These are phyloP conservation scores for Citrus maxima DNA, from an alignment of 345 rosid genomes.

Conservation along the genomic window DNA sequence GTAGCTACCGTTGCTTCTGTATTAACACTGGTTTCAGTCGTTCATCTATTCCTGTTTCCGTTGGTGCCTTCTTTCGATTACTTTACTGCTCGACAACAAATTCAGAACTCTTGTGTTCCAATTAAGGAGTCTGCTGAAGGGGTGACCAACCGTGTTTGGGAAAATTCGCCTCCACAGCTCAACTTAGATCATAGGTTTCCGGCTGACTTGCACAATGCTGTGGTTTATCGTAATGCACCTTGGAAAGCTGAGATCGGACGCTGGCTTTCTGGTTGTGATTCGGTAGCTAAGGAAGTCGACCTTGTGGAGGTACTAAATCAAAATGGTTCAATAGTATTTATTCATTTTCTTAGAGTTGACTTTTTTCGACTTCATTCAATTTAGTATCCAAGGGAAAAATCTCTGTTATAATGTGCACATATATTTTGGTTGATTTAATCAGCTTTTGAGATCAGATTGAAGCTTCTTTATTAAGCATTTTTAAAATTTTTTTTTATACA, in stretches of 20 bases:
- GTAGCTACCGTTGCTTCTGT: conserved; percentile 57
- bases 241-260: conserved; percentile 86
- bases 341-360: not conserved
- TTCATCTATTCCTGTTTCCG: conserved; percentile 72
- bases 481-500: not conserved
- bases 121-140: conserved; percentile 42
- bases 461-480: not conserved
- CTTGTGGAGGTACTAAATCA: conserved; percentile 51
- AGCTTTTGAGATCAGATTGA: not conserved
- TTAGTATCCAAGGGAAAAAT: not conserved
- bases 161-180: conserved; percentile 17
- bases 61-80: conserved; percentile 67
- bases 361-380: not conserved
- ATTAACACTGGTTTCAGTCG: conserved; percentile 57
- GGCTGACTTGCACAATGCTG: conserved; percentile 66
- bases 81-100: conserved; percentile 44
- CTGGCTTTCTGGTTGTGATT: conserved; percentile 91
- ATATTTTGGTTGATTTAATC: conserved; percentile 1
- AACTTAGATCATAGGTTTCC: conserved; percentile 65
- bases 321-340: not conserved
- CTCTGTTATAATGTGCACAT: not conserved
- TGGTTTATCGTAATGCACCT: conserved; percentile 70
- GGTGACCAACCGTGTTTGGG: conserved; percentile 15
- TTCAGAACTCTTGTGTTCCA: conserved; percentile 40
- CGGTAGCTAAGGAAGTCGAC: conserved; percentile 44